phyloP scores from a whole-genome alignment of 2,329 filamentous ascomycete species.

The Chaetomiaceae sp. region DNA sequence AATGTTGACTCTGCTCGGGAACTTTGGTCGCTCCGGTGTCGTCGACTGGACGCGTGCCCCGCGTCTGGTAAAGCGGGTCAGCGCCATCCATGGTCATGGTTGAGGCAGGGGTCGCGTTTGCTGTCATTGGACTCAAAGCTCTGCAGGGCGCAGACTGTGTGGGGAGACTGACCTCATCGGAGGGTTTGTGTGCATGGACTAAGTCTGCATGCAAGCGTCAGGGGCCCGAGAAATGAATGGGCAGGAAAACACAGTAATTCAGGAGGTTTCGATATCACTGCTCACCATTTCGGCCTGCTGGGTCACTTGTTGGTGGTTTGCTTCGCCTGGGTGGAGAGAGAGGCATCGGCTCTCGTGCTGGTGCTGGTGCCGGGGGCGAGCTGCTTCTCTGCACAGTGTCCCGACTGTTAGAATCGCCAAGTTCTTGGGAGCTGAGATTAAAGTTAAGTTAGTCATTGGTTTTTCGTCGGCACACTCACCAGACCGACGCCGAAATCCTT shows the following conservation, averaged over 20 bases:
- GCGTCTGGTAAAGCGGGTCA: constrained; percentile 22
- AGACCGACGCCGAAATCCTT: constrained; percentile 36
- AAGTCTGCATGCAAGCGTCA: constrained; percentile 1
- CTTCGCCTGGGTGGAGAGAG: constrained; percentile 7
- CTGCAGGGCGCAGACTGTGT: constrained; percentile 13
- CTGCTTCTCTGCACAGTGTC: constrained; percentile 23
- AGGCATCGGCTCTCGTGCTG: constrained; percentile 1
- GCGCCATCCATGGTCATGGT: constrained; percentile 22
- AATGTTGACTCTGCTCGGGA: constrained; percentile 5
- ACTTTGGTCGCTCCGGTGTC: no score
- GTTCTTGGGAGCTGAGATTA: not conserved
- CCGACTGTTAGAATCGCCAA: constrained; percentile 4
- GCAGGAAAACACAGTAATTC: not conserved
- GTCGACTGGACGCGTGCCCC: constrained; percentile 19
- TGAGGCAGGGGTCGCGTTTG: constrained; percentile 11
- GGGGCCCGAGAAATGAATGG: not conserved
- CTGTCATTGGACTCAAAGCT: not conserved
- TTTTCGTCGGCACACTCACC: constrained; percentile 40
- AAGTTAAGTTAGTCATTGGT: no score
- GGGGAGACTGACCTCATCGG: constrained; percentile 13
- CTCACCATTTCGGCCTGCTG: not conserved
- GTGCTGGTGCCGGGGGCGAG: constrained; percentile 22
- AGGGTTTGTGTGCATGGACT: not conserved
- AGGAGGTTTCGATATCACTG: no score
- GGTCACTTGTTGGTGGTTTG: not conserved